These are phyloP conservation scores for Gnaphalium uliginosum DNA, from an alignment of 129 eudicot genomes.

Conservation along the genomic window DNA sequence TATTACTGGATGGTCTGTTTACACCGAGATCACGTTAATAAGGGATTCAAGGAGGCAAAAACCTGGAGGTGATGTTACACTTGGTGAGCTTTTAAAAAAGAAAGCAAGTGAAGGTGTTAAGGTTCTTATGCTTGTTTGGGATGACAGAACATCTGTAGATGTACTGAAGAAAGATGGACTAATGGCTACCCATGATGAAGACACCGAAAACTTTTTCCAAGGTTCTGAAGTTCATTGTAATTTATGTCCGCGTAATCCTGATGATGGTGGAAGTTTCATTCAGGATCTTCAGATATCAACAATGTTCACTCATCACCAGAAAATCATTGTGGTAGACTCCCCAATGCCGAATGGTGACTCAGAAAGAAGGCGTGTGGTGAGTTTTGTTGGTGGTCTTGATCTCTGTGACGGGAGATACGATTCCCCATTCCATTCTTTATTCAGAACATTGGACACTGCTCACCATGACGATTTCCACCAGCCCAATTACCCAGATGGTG, in stretches of 20 bases:
- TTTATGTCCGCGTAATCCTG: slow-evolving; percentile 78
- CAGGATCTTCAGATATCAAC: slow-evolving; percentile 72
- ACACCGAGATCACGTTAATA: slow-evolving; percentile 65
- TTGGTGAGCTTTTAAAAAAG: slow-evolving; percentile 86
- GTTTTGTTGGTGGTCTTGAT: slow-evolving; percentile 85
- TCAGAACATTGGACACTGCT: slow-evolving; percentile 72
- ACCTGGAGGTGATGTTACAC: slow-evolving; percentile 63
- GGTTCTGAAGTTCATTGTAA: slow-evolving; percentile 61
- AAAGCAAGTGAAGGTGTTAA: slow-evolving; percentile 75
- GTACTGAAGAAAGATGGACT: slow-evolving; percentile 69
- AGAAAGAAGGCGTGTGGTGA: slow-evolving; percentile 54
- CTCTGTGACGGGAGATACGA: slow-evolving; percentile 83
- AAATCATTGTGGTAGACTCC: slow-evolving; percentile 65
- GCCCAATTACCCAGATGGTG: slow-evolving; percentile 64
- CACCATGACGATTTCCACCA: slow-evolving; percentile 80
- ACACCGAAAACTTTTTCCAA: slow-evolving; percentile 57
- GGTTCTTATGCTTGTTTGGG: slow-evolving; percentile 76
- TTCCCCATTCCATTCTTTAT: slow-evolving; percentile 68
- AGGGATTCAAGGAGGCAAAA: slow-evolving; percentile 72
- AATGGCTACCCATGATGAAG: slow-evolving; percentile 90
- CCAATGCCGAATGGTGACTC: slow-evolving; percentile 57
- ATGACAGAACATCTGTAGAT: slow-evolving; percentile 65
- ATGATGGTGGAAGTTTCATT: slow-evolving; percentile 74
- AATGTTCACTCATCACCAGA: slow-evolving; percentile 89
- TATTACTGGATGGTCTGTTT: slow-evolving; percentile 84